Conservation (phyloP, 2,329 filamentous ascomycete genomes). For the Metarhizium sp. region DNA sequence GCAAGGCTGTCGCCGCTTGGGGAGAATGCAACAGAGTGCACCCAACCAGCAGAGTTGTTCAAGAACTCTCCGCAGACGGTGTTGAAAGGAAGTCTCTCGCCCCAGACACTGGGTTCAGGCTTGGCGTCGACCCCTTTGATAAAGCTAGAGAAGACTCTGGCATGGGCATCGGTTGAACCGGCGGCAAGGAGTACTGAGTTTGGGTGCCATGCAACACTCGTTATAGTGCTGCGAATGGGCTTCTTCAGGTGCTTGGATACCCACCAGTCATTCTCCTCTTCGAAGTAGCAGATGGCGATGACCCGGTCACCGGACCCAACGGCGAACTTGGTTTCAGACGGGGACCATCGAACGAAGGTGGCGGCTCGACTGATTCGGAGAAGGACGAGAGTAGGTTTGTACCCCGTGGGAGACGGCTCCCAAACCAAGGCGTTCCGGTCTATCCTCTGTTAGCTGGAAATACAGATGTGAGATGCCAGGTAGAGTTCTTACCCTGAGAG, state of each 20-base stretch:
- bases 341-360: slow-evolving; percentile 95
- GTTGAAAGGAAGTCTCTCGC: slow-evolving; percentile 92
- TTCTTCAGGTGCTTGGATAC: slow-evolving; percentile 99
- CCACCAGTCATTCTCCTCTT: slow-evolving; percentile 99
- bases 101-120: slow-evolving; percentile 84
- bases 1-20: slow-evolving; percentile 88
- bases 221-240: slow-evolving; percentile 94
- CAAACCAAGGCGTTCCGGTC: slow-evolving; percentile 97
- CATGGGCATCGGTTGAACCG: slow-evolving; percentile 94
- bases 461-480: neutral
- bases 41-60: slow-evolving; percentile 95
- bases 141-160: slow-evolving; percentile 88
- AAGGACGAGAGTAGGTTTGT: slow-evolving; percentile 94
- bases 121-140: slow-evolving; percentile 88
- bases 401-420: slow-evolving; percentile 86
- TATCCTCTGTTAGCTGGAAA: slow-evolving; percentile 24
- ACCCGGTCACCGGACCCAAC: slow-evolving; percentile 92
- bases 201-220: slow-evolving; percentile 90
- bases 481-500: slow-evolving; percentile 63
- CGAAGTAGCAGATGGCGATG: slow-evolving; percentile 96
- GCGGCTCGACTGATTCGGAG: slow-evolving; percentile 95
- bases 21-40: slow-evolving; percentile 88
- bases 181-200: slow-evolving; percentile 93
- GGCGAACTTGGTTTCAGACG: slow-evolving; percentile 93
- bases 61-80: slow-evolving; percentile 95